Evolutionary conservation across 371 early-diverging fungal species (phyloP).

Genomic region (Circinella minor): DNA sequence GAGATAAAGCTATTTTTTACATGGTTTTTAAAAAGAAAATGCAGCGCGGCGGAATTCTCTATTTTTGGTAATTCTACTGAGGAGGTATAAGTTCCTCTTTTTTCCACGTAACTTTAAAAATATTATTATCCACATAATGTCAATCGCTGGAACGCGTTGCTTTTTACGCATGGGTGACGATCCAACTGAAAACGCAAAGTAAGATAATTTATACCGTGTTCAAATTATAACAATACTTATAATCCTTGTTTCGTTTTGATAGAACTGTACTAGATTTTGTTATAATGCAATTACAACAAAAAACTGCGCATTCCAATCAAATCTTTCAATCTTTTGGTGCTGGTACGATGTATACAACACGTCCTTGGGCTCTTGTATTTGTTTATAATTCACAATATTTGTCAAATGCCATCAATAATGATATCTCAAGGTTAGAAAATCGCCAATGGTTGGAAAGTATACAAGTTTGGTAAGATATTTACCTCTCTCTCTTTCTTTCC

Average conservation of each 20-base stretch:
- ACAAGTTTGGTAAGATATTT: constrained; percentile 17
- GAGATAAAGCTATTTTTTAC: not conserved
- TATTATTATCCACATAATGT: not conserved
- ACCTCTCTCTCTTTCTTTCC: not conserved
- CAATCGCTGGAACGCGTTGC: constrained; percentile 1
- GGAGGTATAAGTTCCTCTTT: not conserved
- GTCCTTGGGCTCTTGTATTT: constrained; percentile 21
- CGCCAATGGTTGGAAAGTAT: constrained; percentile 20
- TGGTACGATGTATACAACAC: not conserved
- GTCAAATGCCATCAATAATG: constrained; percentile 7
- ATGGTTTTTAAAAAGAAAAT: constrained; percentile 1
- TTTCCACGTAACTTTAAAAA: not conserved
- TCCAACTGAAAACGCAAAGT: constrained; percentile 22
- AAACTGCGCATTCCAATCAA: not conserved
- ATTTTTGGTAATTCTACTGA: not conserved
- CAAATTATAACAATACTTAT: not conserved
- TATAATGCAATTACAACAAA: constrained; percentile 15
- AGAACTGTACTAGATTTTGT: constrained; percentile 19
- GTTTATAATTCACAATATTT: not conserved
- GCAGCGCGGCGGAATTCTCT: not conserved
- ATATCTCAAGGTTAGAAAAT: not conserved
- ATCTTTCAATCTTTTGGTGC: constrained; percentile 1
- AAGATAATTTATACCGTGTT: not conserved
- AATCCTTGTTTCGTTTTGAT: not conserved
- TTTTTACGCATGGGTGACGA: constrained; percentile 23